Evolutionary conservation across 768 basidiomycete species (phyloP).

Genomic region (Boletus vinaceobasis): DNA sequence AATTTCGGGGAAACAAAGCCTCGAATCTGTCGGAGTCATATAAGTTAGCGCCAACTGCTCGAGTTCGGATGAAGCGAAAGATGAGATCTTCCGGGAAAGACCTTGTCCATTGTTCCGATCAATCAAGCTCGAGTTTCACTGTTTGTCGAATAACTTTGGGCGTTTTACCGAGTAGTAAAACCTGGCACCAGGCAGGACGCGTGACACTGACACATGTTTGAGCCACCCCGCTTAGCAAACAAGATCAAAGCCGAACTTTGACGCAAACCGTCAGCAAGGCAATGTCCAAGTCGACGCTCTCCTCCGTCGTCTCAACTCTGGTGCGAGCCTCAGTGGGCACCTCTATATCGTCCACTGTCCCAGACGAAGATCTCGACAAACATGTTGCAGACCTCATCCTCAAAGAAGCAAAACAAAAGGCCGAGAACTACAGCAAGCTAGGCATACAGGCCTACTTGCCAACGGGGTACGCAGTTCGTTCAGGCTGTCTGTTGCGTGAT

Average conservation of each 20-base stretch:
- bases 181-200: background rate
- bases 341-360: slow-evolving; percentile 53
- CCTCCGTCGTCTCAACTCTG: slow-evolving; percentile 79
- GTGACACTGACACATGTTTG: background rate
- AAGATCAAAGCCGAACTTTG: slow-evolving; percentile 15
- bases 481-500: background rate
- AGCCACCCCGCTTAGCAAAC: slow-evolving; percentile 17
- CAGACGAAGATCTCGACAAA: slow-evolving; percentile 85
- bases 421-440: slow-evolving; percentile 69
- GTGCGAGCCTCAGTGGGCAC: slow-evolving; percentile 77
- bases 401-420: slow-evolving; percentile 90
- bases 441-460: slow-evolving; percentile 79
- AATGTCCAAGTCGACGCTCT: slow-evolving; percentile 58
- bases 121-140: background rate
- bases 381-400: slow-evolving; percentile 91
- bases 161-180: background rate
- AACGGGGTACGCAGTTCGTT: slow-evolving; percentile 41
- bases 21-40: background rate
- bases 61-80: background rate
- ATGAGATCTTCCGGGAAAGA: background rate
- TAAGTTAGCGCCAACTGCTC: background rate
- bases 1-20: background rate
- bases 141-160: background rate
- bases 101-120: background rate
- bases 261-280: slow-evolving; percentile 2